Conservation (phyloP, 75 land plant genomes). For the Ceratopteris richardii region DNA sequence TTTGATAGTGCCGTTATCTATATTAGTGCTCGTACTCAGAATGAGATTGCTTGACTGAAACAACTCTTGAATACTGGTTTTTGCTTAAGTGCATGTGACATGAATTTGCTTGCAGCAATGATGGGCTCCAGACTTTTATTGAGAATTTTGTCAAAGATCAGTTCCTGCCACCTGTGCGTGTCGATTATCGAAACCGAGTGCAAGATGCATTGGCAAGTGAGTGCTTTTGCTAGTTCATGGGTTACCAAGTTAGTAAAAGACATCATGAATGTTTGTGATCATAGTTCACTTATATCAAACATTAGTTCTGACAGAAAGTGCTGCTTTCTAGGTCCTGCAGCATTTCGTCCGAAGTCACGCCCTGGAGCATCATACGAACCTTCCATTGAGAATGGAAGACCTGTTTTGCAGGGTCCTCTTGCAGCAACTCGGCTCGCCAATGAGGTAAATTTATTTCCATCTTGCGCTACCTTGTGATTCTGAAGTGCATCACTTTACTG, state of each 20-base stretch:
- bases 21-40: too few species aligned
- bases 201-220: conserved; percentile 96
- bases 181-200: conserved; percentile 90
- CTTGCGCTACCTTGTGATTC: not conserved
- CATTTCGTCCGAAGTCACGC: conserved; percentile 78
- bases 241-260: not conserved
- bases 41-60: too few species aligned
- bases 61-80: not conserved
- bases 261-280: not conserved
- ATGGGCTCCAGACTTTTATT: conserved; percentile 77
- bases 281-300: not conserved
- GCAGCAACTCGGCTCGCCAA: conserved; percentile 79
- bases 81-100: not conserved
- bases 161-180: conserved; percentile 88
- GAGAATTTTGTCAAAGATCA: conserved; percentile 99
- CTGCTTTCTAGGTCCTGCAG: conserved; percentile 73
- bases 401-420: conserved; percentile 83
- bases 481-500: too few species aligned
- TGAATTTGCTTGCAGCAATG: conserved; percentile 53
- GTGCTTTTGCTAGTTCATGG: conserved; percentile 9
- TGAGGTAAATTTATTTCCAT: conserved; percentile 41
- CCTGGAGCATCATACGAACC: conserved; percentile 52
- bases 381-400: conserved; percentile 69
- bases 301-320: too few species aligned
- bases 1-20: too few species aligned